Conservation (phyloP, 257 asterid genomes). For the Nyctanthes arbortristis region DNA sequence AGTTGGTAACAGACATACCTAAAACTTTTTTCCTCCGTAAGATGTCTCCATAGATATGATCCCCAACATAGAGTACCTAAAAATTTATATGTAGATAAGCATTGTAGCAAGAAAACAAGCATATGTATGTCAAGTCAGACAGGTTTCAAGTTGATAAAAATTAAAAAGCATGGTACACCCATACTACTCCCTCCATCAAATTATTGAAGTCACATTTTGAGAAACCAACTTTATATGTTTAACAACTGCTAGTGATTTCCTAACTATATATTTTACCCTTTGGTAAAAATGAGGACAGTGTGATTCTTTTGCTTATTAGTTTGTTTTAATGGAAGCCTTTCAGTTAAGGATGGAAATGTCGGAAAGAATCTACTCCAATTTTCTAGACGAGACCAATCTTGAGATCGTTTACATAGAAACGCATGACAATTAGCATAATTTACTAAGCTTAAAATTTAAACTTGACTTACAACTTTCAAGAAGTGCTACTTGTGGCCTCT, state of each 20-base stretch:
- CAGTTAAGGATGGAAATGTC: neutral
- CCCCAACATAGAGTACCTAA: conserved; percentile 97
- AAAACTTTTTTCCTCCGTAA: too few species aligned
- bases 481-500: conserved; percentile 7
- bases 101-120: conserved; percentile 15
- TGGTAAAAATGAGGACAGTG: neutral
- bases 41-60: conserved; percentile 97
- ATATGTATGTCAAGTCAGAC: neutral
- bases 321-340: conserved; percentile 8
- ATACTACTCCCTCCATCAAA: conserved; percentile 2
- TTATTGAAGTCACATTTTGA: neutral
- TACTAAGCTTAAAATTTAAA: conserved; percentile 3
- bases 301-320: conserved; percentile 4
- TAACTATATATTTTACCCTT: conserved; percentile 5
- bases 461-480: conserved; percentile 1
- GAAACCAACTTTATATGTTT: neutral
- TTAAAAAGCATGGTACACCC: conserved; percentile 20
- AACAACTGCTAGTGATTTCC: neutral
- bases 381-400: conserved; percentile 1
- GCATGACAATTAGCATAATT: too few species aligned
- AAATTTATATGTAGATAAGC: conserved; percentile 21
- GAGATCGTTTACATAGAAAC: neutral
- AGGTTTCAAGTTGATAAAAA: conserved; percentile 18
- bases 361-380: conserved; percentile 2
- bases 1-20: conserved; percentile 69